Evolutionary conservation across 148 eudicot species (phyloP).

Genomic region (Camellia japonica): DNA sequence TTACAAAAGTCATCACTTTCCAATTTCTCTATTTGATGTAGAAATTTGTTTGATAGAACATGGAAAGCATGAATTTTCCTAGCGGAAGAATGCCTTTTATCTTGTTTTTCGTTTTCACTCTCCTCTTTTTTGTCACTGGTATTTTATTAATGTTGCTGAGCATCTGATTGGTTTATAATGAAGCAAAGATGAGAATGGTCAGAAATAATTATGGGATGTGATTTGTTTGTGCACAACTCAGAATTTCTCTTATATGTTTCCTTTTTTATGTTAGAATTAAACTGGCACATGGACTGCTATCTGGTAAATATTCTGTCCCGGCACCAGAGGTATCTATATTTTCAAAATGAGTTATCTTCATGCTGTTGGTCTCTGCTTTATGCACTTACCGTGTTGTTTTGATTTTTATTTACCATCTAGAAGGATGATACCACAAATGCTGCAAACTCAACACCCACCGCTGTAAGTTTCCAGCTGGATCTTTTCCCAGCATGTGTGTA

Average conservation of each 20-base stretch:
- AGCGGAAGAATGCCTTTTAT: not conserved
- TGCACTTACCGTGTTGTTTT: not conserved
- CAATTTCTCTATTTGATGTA: not conserved
- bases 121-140: not conserved
- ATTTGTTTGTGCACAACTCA: not conserved
- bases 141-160: not conserved
- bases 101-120: not conserved
- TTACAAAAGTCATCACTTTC: not conserved
- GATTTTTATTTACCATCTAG: conserved; percentile 18
- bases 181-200: not conserved
- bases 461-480: conserved; percentile 29
- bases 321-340: conserved; percentile 56
- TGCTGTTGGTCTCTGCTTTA: conserved; percentile 2
- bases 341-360: not conserved
- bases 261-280: conserved; percentile 54
- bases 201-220: not conserved
- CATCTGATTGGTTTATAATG: conserved; percentile 1
- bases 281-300: conserved; percentile 84
- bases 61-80: not conserved
- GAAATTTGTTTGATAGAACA: not conserved
- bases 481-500: not conserved
- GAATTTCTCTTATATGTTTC: not conserved
- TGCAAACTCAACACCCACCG: conserved; percentile 23
- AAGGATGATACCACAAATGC: conserved; percentile 29
- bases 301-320: conserved; percentile 86